Percentiles rank a stretch among this genome's conserved stretches.
These are phyloP conservation scores for Osmanthus fragrans DNA, from an alignment of 257 asterid genomes.

Conservation along the genomic window DNA sequence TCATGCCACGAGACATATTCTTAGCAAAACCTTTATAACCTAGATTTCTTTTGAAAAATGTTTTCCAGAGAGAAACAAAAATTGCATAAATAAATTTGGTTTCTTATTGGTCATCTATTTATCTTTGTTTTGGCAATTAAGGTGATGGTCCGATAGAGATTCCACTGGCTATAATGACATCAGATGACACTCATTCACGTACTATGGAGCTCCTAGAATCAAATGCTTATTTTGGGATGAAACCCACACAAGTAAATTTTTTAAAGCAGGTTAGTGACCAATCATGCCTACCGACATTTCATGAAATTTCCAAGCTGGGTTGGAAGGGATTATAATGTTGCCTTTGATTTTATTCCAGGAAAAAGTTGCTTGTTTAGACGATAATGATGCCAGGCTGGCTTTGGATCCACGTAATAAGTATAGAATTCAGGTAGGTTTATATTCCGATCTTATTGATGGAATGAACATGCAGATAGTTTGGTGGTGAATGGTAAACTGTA, in stretches of 20 bases:
- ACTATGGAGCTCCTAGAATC: constrained; percentile 67
- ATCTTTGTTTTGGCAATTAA: constrained; percentile 27
- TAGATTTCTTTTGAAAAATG: constrained; percentile 5
- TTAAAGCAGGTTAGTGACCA: constrained; percentile 73
- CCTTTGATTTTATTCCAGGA: constrained; percentile 56
- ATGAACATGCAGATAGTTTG: constrained; percentile 8
- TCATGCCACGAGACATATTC: background rate
- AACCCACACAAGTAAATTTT: constrained; percentile 77
- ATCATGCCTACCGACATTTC: constrained; percentile 5
- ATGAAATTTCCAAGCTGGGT: background rate
- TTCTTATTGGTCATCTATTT: background rate
- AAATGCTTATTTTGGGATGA: constrained; percentile 94
- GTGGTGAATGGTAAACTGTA: constrained; percentile 14
- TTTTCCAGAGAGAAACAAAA: background rate
- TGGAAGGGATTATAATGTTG: constrained; percentile 9
- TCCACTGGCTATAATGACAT: constrained; percentile 93
- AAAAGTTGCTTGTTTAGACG: constrained; percentile 98
- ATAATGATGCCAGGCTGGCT: constrained; percentile 92
- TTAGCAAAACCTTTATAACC: constrained; percentile 2
- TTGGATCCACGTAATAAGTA: constrained; percentile 78
- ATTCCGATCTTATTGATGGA: background rate
- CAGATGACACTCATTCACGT: constrained; percentile 90
- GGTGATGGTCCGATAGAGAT: constrained; percentile 72
- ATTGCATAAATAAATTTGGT: background rate
- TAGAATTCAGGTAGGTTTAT: constrained; percentile 70